Percentiles rank a stretch among this genome's conserved stretches.
Evolutionary conservation across 169 alveolate genomes (phyloP).

Genomic region (Neospora caninum): DNA sequence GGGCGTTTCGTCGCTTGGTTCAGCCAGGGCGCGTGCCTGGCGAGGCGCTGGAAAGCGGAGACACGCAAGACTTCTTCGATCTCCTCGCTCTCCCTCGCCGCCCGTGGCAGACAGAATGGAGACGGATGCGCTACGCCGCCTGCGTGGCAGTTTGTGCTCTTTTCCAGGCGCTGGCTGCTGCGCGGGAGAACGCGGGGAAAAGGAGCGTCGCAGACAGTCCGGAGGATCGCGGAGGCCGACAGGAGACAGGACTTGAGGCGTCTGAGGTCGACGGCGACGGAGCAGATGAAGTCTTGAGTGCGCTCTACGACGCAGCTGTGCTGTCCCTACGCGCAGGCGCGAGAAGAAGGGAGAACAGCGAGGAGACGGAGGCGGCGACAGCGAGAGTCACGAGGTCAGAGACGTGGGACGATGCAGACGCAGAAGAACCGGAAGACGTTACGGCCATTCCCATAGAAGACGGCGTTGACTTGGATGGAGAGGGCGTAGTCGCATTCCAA

Average conservation of each 20-base stretch:
- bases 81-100: constrained; percentile 15
- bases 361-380: background rate
- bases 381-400: background rate
- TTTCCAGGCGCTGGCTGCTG: background rate
- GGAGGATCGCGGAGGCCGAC: background rate
- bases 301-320: background rate
- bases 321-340: background rate
- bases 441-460: background rate
- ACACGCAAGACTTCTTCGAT: background rate
- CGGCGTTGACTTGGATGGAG: background rate
- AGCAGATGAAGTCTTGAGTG: background rate
- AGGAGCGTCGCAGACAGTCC: background rate
- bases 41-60: background rate
- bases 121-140: background rate
- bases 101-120: constrained; percentile 18
- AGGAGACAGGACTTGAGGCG: background rate
- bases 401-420: background rate
- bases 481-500: background rate
- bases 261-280: background rate
- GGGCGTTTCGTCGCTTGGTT: background rate
- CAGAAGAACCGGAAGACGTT: background rate
- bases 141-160: background rate
- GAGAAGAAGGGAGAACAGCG: background rate
- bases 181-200: background rate
- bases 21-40: background rate